phyloP scores from a whole-genome alignment of 2,329 filamentous ascomycete species.

The Pseudopithomyces chartarum region DNA sequence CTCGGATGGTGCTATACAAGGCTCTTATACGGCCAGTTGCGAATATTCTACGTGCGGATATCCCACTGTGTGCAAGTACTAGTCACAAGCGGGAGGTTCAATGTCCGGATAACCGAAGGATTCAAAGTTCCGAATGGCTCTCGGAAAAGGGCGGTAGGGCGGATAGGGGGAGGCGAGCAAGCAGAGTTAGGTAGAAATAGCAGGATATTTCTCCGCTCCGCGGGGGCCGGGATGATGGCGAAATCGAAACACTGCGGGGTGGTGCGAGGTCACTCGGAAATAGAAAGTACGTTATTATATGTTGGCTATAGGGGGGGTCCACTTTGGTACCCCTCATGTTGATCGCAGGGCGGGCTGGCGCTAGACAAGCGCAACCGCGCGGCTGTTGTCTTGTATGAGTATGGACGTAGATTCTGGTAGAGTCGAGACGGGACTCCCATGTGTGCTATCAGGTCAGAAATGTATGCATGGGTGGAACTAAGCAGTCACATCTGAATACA shows the following conservation, averaged over 20 bases:
- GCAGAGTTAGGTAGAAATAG: neutral
- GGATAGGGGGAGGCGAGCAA: neutral
- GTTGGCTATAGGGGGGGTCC: neutral
- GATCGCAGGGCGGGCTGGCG: neutral
- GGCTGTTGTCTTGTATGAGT: neutral
- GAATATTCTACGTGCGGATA: no score
- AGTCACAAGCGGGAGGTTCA: neutral
- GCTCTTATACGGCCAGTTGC: no score
- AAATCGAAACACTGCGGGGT: neutral
- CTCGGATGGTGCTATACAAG: no score
- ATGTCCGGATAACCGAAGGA: neutral
- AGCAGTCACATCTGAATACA: no score
- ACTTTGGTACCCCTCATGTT: slow-evolving; percentile 1
- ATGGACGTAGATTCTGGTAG: no score
- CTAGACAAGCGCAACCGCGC: slow-evolving; percentile 1
- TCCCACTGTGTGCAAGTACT: no score
- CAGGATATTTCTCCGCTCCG: neutral
- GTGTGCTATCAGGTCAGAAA: no score
- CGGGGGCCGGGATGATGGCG: neutral
- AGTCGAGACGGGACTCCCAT: neutral
- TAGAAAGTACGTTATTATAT: neutral
- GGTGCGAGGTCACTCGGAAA: neutral
- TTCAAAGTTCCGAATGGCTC: neutral
- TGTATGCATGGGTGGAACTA: no score
- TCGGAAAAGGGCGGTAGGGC: neutral